Evolutionary conservation across 1,284 basidiomycete species (phyloP).

Genomic region (Clitocybe nebularis): DNA sequence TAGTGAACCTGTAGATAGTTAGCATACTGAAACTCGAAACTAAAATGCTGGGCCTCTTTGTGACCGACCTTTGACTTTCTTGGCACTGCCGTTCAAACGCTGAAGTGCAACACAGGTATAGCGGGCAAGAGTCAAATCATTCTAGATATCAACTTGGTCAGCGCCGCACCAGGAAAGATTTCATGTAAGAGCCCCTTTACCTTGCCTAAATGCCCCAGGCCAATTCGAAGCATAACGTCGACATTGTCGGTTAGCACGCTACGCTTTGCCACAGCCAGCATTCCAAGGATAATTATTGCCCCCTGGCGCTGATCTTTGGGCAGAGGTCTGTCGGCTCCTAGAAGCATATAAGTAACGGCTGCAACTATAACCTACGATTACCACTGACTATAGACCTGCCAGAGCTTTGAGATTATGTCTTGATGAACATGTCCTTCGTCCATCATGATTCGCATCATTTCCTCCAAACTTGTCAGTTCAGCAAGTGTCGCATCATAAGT

Average conservation of each 20-base stretch:
- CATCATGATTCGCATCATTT: constrained; percentile 96
- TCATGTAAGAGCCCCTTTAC: constrained; percentile 34
- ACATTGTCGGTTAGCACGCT: constrained; percentile 86
- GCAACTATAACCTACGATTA: neutral
- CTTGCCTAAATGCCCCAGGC: constrained; percentile 85
- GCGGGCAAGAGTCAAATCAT: constrained; percentile 84
- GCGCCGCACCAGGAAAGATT: neutral
- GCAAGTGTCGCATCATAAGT: constrained; percentile 92
- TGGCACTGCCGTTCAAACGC: constrained; percentile 88
- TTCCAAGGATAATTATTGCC: constrained; percentile 92
- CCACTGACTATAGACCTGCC: constrained; percentile 91
- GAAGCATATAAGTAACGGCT: neutral
- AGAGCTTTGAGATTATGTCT: constrained; percentile 87
- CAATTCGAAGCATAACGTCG: constrained; percentile 83
- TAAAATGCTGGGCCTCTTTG: no score
- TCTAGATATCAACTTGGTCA: constrained; percentile 35
- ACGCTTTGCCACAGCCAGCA: constrained; percentile 87
- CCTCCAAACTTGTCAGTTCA: constrained; percentile 93
- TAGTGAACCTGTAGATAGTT: constrained; percentile 62
- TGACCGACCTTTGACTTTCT: constrained; percentile 87
- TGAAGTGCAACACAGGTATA: constrained; percentile 95
- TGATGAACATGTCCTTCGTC: constrained; percentile 76
- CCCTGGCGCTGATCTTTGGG: constrained; percentile 86
- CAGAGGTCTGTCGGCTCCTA: constrained; percentile 71
- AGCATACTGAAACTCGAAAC: no score